Conservation (phyloP, 495 filamentous ascomycete species). For the Penicillium malachiteum region DNA sequence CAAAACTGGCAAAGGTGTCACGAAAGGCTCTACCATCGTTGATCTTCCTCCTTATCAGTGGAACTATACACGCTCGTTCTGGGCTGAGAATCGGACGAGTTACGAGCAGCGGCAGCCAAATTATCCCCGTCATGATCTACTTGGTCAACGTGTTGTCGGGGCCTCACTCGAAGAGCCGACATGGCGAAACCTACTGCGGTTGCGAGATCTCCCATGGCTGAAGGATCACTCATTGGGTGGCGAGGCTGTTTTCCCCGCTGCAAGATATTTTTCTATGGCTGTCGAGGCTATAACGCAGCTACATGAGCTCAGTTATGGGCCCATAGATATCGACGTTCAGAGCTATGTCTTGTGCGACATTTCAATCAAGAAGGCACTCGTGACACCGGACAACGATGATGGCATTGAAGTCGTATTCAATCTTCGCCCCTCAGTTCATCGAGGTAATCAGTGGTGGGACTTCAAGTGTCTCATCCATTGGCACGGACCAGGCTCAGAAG, state of each 20-base stretch:
- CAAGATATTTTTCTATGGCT: not conserved
- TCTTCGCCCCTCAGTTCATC: no score
- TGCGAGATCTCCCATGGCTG: not conserved
- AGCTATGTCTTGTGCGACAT: not conserved
- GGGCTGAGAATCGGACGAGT: not conserved
- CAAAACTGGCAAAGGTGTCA: no score
- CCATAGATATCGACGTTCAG: not conserved
- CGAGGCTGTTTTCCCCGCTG: not conserved
- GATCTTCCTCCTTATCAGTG: not conserved
- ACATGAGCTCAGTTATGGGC: not conserved
- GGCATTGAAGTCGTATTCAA: not conserved
- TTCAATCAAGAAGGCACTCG: not conserved
- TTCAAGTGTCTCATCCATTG: not conserved
- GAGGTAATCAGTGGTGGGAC: no score
- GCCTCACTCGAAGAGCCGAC: not conserved
- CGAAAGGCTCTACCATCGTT: no score
- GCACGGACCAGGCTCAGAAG: no score
- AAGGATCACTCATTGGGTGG: not conserved
- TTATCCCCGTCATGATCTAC: not conserved
- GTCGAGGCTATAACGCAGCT: not conserved
- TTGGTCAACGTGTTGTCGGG: not conserved
- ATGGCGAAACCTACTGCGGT: not conserved
- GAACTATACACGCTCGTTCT: not conserved
- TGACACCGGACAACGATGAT: not conserved
- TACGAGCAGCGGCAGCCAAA: not conserved